Evolutionary conservation across 257 asterid species (phyloP).

Genomic region (Nemophila menziesii): DNA sequence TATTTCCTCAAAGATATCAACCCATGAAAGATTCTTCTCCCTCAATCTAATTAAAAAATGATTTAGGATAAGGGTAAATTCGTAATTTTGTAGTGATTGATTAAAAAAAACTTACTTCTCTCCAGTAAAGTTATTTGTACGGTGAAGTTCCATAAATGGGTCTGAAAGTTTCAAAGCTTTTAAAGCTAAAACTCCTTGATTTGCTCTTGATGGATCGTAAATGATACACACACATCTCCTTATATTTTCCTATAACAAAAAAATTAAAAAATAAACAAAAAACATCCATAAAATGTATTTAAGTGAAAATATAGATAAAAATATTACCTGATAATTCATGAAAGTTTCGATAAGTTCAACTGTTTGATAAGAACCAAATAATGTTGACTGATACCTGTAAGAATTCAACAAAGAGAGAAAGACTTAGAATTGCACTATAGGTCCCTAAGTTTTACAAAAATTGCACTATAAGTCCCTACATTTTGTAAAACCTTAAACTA

Average conservation of each 20-base stretch:
- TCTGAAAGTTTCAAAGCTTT: slow-evolving; percentile 97
- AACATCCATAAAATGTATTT: not conserved
- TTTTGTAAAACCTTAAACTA: no score
- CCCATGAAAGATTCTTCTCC: slow-evolving; percentile 95
- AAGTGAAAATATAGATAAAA: slow-evolving; percentile 2
- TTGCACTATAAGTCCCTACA: no score
- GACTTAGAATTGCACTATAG: no score
- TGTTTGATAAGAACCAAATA: slow-evolving; percentile 89
- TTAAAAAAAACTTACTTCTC: slow-evolving; percentile 55
- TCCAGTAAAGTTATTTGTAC: slow-evolving; percentile 76
- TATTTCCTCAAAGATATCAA: slow-evolving; percentile 94
- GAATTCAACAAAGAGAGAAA: slow-evolving; percentile 1
- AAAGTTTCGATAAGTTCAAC: slow-evolving; percentile 91
- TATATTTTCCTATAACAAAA: slow-evolving; percentile 70
- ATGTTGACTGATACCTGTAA: slow-evolving; percentile 84
- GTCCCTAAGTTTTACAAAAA: no score
- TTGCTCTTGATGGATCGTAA: slow-evolving; percentile 94
- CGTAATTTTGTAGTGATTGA: not conserved
- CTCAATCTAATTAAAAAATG: slow-evolving; percentile 51
- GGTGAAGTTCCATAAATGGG: slow-evolving; percentile 92
- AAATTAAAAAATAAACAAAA: not conserved
- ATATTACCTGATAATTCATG: slow-evolving; percentile 85
- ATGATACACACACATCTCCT: slow-evolving; percentile 91
- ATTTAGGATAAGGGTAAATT: not conserved
- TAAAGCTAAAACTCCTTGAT: slow-evolving; percentile 90